Evolutionary conservation across 139 green algal genomes (phyloP).

Genomic region (Tetratostichococcus sp.): DNA sequence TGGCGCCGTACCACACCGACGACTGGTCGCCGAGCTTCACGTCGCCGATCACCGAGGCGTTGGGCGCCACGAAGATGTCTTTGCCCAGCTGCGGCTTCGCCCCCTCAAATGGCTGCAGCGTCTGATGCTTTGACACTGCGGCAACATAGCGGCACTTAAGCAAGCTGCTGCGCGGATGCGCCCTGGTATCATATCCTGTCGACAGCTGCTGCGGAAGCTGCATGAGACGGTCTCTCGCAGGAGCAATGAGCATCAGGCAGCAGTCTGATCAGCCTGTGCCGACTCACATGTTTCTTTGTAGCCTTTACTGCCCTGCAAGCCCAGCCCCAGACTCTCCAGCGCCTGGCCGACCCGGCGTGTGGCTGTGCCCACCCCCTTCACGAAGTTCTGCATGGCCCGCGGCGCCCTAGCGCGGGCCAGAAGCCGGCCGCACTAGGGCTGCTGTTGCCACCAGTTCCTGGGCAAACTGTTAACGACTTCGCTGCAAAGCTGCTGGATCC

Average conservation of each 20-base stretch:
- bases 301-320: conserved; percentile 43
- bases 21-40: conserved; percentile 75
- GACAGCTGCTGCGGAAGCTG: no score
- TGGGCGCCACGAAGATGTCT: conserved; percentile 80
- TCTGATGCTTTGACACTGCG: conserved; percentile 44
- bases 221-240: no score
- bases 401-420: no score
- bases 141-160: no score
- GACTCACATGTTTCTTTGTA: conserved; percentile 56
- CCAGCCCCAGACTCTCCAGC: conserved; percentile 39
- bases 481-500: no score
- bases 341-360: conserved; percentile 26
- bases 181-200: no score
- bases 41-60: conserved; percentile 86
- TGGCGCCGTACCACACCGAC: conserved; percentile 87
- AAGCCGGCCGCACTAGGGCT: no score
- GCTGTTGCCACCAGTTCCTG: no score
- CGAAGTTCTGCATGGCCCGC: neutral
- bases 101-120: conserved; percentile 22
- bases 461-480: no score
- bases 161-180: no score
- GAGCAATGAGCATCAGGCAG: no score
- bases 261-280: no score
- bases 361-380: conserved; percentile 14
- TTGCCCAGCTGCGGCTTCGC: conserved; percentile 48